Conservation (phyloP, 768 basidiomycete genomes). For the Cystofilobasidium macerans region DNA sequence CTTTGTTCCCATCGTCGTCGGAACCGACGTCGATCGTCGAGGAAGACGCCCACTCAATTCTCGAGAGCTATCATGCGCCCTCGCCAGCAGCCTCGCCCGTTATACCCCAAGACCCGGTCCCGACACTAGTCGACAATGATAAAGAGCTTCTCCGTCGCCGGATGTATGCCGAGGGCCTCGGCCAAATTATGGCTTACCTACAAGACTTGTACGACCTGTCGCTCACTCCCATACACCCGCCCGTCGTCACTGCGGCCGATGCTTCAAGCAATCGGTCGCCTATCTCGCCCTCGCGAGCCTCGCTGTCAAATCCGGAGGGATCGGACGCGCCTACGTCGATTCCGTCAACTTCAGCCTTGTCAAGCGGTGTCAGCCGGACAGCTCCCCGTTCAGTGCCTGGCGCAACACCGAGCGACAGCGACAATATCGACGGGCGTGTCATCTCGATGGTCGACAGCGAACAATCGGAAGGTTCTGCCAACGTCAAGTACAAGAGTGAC, state of each 20-base stretch:
- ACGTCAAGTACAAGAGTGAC: constrained; percentile 73
- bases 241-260: background rate
- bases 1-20: background rate
- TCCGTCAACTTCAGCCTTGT: constrained; percentile 3
- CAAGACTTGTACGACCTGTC: constrained; percentile 89
- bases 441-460: constrained; percentile 15
- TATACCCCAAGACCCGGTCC: background rate
- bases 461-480: constrained; percentile 9
- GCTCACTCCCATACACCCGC: constrained; percentile 43
- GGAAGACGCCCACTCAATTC: constrained; percentile 11
- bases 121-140: background rate
- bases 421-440: background rate
- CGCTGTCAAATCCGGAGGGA: background rate
- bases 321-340: background rate
- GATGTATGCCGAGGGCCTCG: constrained; percentile 47
- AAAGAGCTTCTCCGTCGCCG: background rate
- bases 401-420: background rate
- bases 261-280: background rate
- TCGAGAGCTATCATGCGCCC: constrained; percentile 15
- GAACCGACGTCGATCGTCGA: background rate
- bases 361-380: background rate
- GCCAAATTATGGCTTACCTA: constrained; percentile 89
- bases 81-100: constrained; percentile 7
- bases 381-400: constrained; percentile 1
- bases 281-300: background rate